Evolutionary conservation across 139 green algal species (phyloP).

Genomic region (Coccomyxa sp.): DNA sequence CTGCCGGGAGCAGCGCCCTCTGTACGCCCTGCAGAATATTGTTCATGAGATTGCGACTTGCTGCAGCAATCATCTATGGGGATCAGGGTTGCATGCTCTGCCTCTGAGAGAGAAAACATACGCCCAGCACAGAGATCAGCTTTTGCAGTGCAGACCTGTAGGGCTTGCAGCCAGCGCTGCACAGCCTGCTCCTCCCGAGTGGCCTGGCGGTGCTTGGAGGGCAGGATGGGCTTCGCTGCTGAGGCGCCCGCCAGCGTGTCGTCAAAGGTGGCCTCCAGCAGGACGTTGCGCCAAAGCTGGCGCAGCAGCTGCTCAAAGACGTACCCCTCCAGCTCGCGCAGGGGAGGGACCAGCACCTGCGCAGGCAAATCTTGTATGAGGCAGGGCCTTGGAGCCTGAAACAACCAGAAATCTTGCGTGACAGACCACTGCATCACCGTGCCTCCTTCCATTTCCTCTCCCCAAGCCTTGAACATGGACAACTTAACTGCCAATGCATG

Average conservation of each 20-base stretch:
- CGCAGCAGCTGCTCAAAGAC: constrained; percentile 53
- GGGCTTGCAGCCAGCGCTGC: constrained; percentile 60
- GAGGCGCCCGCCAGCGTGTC: constrained; percentile 3
- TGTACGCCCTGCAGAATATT: constrained; percentile 14
- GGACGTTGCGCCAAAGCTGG: constrained; percentile 43
- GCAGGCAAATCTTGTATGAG: too few species aligned
- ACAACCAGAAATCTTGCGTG: too few species aligned
- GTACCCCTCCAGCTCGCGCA: constrained; percentile 53
- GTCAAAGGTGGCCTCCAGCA: constrained; percentile 14
- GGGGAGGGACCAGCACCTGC: constrained; percentile 47
- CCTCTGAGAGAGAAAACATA: not conserved
- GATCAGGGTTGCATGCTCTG: too few species aligned
- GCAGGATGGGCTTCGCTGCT: not conserved
- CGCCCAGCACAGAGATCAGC: not conserved
- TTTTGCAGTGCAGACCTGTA: constrained; percentile 25
- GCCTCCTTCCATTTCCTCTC: too few species aligned
- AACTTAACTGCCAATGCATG: too few species aligned
- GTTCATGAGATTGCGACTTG: not conserved
- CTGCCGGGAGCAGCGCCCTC: constrained; percentile 11
- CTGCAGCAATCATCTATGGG: not conserved
- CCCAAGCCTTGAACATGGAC: too few species aligned
- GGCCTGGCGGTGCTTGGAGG: not conserved
- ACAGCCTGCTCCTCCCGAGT: constrained; percentile 55
- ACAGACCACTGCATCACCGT: too few species aligned
- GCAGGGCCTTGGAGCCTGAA: too few species aligned